Evolutionary conservation across 257 asterid genomes (phyloP).

Genomic region (Plantago elongata): DNA sequence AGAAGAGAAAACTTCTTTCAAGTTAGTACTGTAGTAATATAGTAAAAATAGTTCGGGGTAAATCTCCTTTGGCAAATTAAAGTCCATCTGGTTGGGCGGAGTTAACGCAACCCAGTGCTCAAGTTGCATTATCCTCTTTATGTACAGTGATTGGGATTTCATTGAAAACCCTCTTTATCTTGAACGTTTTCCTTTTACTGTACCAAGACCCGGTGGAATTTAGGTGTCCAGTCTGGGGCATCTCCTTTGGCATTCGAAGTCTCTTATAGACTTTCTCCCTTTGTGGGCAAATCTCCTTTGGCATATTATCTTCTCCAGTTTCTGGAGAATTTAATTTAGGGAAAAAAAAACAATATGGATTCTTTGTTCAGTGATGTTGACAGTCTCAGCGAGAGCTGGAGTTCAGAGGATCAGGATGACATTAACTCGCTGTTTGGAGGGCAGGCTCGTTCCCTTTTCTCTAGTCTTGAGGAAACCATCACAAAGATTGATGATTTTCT

Average conservation of each 20-base stretch:
- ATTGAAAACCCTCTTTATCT: conserved; percentile 12
- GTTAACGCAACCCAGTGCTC: conserved; percentile 12
- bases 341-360: conserved; percentile 49
- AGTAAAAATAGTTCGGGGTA: conserved; percentile 32
- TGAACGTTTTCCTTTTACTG: conserved; percentile 16
- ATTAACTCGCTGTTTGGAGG: conserved; percentile 66
- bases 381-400: conserved; percentile 74
- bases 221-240: conserved; percentile 37
- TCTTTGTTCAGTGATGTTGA: conserved; percentile 54
- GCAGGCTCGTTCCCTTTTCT: conserved; percentile 66
- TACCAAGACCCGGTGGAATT: conserved; percentile 17
- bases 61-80: conserved; percentile 65
- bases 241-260: conserved; percentile 78
- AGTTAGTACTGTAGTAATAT: conserved; percentile 13
- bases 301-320: conserved; percentile 57
- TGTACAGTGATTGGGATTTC: conserved; percentile 5
- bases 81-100: conserved; percentile 29
- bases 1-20: conserved; percentile 28
- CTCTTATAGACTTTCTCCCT: conserved; percentile 28
- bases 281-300: conserved; percentile 81
- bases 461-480: conserved; percentile 78
- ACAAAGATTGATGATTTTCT: conserved; percentile 84
- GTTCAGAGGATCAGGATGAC: conserved; percentile 80
- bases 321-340: conserved; percentile 43
- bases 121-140: conserved; percentile 15